A percentile compares a stretch with the other conserved stretches of the same genome.
These are phyloP conservation scores for Paramecium bursaria DNA, from an alignment of 73 alveolate species.

Conservation along the genomic window DNA sequence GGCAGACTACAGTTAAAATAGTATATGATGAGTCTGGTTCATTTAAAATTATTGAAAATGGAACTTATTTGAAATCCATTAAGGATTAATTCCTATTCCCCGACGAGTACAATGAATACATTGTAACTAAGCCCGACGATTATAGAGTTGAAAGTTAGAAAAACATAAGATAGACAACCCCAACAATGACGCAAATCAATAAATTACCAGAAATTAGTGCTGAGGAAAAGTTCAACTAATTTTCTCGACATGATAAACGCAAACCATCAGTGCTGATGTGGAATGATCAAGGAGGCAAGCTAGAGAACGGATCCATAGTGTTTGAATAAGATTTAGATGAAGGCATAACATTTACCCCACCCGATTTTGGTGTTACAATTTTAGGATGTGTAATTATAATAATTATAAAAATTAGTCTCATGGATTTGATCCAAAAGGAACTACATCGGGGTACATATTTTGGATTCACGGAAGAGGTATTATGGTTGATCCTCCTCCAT, in stretches of 20 bases:
- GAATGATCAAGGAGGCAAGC: slow-evolving; percentile 39
- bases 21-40: neutral
- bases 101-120: slow-evolving; percentile 33
- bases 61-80: slow-evolving; percentile 22
- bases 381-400: slow-evolving; percentile 63
- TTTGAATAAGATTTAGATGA: slow-evolving; percentile 45
- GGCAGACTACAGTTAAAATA: slow-evolving; percentile 16
- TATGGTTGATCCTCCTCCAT: slow-evolving; percentile 74
- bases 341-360: slow-evolving; percentile 64
- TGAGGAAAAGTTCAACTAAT: slow-evolving; percentile 40
- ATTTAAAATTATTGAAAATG: slow-evolving; percentile 66
- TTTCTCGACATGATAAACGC: neutral
- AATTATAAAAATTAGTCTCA: slow-evolving; percentile 17
- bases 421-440: slow-evolving; percentile 71
- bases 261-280: slow-evolving; percentile 24
- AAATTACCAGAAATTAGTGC: slow-evolving; percentile 17
- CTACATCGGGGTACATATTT: slow-evolving; percentile 59
- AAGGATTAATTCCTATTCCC: slow-evolving; percentile 46
- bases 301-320: slow-evolving; percentile 43
- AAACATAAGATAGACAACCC: slow-evolving; percentile 44
- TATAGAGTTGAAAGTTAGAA: slow-evolving; percentile 57
- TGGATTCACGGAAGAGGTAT: slow-evolving; percentile 71
- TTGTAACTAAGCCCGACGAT: slow-evolving; percentile 56
- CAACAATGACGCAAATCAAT: neutral
- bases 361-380: slow-evolving; percentile 73